Evolutionary conservation across 352 stramenopile species (phyloP).

Genomic region (Stramenopiles sp.): DNA sequence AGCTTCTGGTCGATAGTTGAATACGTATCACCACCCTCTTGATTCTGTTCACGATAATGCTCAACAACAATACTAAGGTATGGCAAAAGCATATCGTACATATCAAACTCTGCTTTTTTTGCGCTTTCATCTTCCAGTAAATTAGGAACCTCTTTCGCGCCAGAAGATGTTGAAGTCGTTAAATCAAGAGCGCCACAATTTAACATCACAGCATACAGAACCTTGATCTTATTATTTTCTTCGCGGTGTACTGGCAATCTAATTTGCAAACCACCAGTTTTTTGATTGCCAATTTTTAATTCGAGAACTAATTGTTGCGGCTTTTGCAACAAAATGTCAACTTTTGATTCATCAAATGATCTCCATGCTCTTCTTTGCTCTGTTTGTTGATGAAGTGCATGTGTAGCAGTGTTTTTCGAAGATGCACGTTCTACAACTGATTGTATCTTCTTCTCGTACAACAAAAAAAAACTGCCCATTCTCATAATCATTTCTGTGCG

Average conservation of each 20-base stretch:
- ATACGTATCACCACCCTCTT: not conserved
- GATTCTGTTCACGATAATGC: not conserved
- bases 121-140: not conserved
- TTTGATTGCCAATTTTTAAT: too few species aligned
- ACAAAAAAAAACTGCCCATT: not conserved
- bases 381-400: not conserved
- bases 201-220: not conserved
- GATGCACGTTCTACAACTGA: not conserved
- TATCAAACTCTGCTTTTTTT: not conserved
- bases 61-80: not conserved
- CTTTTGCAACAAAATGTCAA: not conserved
- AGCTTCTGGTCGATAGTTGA: too few species aligned
- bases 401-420: not conserved
- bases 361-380: not conserved
- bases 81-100: not conserved
- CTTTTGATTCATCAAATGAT: slow-evolving; percentile 1
- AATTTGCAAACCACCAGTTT: not conserved
- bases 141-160: not conserved
- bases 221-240: not conserved
- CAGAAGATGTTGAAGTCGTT: not conserved
- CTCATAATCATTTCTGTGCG: not conserved
- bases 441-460: not conserved
- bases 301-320: not conserved
- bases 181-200: not conserved
- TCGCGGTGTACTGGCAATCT: not conserved